Base-by-base conservation (phyloP, 805 yeast species). In the Candida morakotiae region DNA sequence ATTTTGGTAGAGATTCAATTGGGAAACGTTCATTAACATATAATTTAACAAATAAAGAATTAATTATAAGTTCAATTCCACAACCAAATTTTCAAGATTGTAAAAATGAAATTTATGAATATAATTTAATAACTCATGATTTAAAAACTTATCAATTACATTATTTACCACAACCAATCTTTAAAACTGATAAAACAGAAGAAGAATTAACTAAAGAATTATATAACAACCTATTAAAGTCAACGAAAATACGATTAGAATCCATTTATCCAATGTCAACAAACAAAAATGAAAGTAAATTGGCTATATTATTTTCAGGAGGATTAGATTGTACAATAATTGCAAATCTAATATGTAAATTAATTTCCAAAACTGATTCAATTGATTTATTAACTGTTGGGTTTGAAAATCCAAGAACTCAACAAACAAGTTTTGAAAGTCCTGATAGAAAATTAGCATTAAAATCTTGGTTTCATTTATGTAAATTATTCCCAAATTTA, bases 281-380 rank as follows among this genome's bases (percentile, higher is more conserved):
- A 9, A 45, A 55, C 0, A 43, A 53, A 0, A 56, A 56, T 29
- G 55, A 61, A 5, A 35, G 44, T 10, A 46, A 28, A 28, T 43
- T 42, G 32, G 55, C 55, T 65, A 65, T 93, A 0, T 59, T 93
- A 22, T 93, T 89, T 53, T 87, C 96, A 30, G 99, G 99, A 2
- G 99, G 99, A 0, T 65, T 93, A 3, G 99, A 93, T 53, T 93
- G 98, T 56, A 82, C 97, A 0, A 60, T 91, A 0, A 51, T 93
- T 17, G 88, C 94, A 0, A 76, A 79, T 0, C 34, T 82, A 3
- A 59, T 60, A 13, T 45, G 57, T 33, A 54, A 55, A 34, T 16
- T 31, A n/a, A 8, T 22, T 5, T 13, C 31, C 2, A 8, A 23
- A 8, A 7, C 8, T 6, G 17, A 23, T 16, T 27, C 44, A 1